Evolutionary conservation across 2,329 filamentous ascomycete species (phyloP), one percentile per base, ranked within the genome.

Genomic region (Diaporthe sp.): DNA sequence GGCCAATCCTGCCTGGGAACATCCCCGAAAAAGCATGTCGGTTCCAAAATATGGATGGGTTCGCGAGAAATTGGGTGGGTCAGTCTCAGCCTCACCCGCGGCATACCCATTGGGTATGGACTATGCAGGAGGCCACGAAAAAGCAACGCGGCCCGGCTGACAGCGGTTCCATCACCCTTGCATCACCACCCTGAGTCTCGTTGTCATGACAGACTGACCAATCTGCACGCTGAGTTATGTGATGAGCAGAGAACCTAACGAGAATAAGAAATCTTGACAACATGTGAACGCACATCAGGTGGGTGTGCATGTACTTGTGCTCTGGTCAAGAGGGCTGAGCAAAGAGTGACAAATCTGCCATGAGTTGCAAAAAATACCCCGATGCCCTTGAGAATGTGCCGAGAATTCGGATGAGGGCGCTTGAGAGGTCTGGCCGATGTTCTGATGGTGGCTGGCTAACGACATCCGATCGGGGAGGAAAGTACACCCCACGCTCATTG

Each of bases 121-220:
- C 22, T 9, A 25, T 67, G 64, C 45, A 67, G 22, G 22, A 52
- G 13, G 28, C 22, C 45, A 52, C 22, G 12, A 12, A 67, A 67
- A 67, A 67, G 64, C 30, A 67, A 67, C 22, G 22, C 30, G 13
- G 45, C 64, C 45, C 22, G 4, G 30, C 64, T 67, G 64, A 52
- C 47, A 67, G 61, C 45, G 33, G 30, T 67, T 19, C 45, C 45
- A 67, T 52, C 64, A 67, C 45, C 45, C 45, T 52, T 67, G 64
- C 30, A 67, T 52, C 64, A 54, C 33, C 30, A 19, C 30, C 13
- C n/a, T 25, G 45, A 67, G 64, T 52, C 64, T 67, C 8, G 9
- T 28, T 52, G 30, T 67, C 64, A 67, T 52, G 30, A 67, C 6
- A 38, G 45, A 52, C 45, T 12, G 33, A 4, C 30, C 45, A 67